Evolutionary conservation across 1,284 basidiomycete species (phyloP).

Genomic region (Calocybe gambosa): DNA sequence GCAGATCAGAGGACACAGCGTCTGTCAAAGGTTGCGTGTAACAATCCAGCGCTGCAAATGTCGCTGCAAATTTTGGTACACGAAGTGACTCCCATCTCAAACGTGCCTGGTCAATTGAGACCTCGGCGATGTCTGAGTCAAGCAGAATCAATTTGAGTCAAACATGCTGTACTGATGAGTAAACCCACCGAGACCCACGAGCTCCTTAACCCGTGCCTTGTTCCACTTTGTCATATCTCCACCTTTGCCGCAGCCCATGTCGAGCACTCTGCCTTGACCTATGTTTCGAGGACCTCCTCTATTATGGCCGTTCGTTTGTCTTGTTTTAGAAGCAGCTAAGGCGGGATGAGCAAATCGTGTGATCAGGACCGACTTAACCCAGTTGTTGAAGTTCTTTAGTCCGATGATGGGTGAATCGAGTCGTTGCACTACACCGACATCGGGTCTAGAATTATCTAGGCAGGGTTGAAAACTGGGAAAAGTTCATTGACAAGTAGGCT

Average conservation of each 20-base stretch:
- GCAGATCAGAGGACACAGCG: constrained; percentile 58
- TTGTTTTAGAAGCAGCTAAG: constrained; percentile 33
- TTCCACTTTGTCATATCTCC: constrained; percentile 97
- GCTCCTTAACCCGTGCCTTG: constrained; percentile 77
- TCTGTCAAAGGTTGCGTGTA: constrained; percentile 70
- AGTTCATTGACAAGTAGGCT: constrained; percentile 22
- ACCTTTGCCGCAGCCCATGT: constrained; percentile 97
- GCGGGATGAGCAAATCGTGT: constrained; percentile 75
- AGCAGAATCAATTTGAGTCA: constrained; percentile 5
- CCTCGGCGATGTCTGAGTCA: constrained; percentile 76
- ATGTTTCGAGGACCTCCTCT: constrained; percentile 23
- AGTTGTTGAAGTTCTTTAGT: constrained; percentile 97
- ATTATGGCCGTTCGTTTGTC: constrained; percentile 24
- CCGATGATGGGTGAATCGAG: constrained; percentile 94
- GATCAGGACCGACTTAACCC: constrained; percentile 96
- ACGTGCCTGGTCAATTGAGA: constrained; percentile 89
- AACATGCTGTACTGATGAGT: constrained; percentile 3
- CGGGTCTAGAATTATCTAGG: constrained; percentile 86
- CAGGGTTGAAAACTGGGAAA: background rate
- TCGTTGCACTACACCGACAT: constrained; percentile 82
- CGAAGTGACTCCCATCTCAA: constrained; percentile 55
- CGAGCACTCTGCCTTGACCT: constrained; percentile 71
- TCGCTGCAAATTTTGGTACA: constrained; percentile 60
- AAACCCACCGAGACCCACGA: constrained; percentile 76
- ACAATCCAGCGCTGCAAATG: constrained; percentile 87